A percentile compares a stretch with the other conserved stretches of the same genome.
These are phyloP conservation scores for Amaranthus cruentus DNA, from an alignment of 148 eudicot species.

Conservation along the genomic window DNA sequence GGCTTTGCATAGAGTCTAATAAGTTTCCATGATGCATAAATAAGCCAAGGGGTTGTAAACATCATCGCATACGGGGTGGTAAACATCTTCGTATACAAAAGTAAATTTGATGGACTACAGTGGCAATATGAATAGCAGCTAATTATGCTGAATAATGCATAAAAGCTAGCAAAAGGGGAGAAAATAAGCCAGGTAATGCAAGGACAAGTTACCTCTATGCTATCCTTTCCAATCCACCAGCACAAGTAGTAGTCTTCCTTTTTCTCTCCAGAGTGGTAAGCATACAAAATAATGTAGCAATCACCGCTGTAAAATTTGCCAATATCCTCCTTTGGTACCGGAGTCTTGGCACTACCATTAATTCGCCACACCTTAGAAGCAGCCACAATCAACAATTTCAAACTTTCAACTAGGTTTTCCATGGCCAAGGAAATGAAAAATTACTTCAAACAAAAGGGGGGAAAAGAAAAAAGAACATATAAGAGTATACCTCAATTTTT, in stretches of 20 bases:
- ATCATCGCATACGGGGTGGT: too few relatives aligned
- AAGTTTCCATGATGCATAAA: too few relatives aligned
- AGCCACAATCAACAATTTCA: slow-evolving; percentile 12
- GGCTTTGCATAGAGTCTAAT: too few relatives aligned
- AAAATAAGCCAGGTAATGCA: background rate
- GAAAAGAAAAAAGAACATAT: background rate
- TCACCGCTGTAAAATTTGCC: slow-evolving; percentile 98
- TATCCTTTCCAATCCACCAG: slow-evolving; percentile 98
- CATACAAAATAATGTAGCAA: slow-evolving; percentile 85
- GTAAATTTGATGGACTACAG: too few relatives aligned
- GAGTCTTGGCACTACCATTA: slow-evolving; percentile 80
- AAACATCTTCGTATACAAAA: too few relatives aligned
- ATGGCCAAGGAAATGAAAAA: background rate
- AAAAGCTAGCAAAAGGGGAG: background rate
- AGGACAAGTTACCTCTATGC: slow-evolving; percentile 63
- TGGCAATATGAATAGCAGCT: background rate
- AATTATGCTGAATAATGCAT: background rate
- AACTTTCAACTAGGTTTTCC: background rate
- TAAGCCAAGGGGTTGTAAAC: too few relatives aligned
- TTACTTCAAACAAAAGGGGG: background rate
- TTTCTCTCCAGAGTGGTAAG: slow-evolving; percentile 88
- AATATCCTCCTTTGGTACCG: slow-evolving; percentile 67
- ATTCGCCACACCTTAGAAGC: slow-evolving; percentile 85
- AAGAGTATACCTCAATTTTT: slow-evolving; percentile 65
- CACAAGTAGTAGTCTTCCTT: slow-evolving; percentile 97